Conservation (phyloP, 768 basidiomycete genomes). For the Trametes meyenii region DNA sequence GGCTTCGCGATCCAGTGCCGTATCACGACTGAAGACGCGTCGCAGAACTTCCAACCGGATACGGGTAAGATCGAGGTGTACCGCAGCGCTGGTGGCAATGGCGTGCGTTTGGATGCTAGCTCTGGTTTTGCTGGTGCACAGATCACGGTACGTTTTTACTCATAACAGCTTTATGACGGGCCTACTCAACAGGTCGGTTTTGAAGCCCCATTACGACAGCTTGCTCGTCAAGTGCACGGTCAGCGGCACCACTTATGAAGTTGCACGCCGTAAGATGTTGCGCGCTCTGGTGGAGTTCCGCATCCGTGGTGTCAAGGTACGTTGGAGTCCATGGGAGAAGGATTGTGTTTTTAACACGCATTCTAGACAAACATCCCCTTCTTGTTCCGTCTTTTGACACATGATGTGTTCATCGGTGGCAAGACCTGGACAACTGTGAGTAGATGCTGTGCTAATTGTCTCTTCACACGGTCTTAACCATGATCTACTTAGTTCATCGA, state of each 20-base stretch:
- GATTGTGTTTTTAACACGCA: neutral
- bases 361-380: conserved; percentile 96
- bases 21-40: conserved; percentile 96
- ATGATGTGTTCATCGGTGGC: conserved; percentile 93
- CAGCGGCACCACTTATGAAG: conserved; percentile 97
- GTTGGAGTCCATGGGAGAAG: conserved; percentile 2
- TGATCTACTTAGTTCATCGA: conserved; percentile 81
- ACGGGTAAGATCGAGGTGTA: conserved; percentile 99
- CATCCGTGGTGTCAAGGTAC: conserved; percentile 97
- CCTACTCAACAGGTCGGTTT: neutral
- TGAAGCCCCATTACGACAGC: conserved; percentile 95
- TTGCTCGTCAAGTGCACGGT: conserved; percentile 96
- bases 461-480: neutral
- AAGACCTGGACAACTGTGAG: conserved; percentile 96
- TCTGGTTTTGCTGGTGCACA: conserved; percentile 99
- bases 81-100: conserved; percentile 97
- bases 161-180: neutral
- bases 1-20: conserved; percentile 99
- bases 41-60: conserved; percentile 93
- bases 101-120: conserved; percentile 94
- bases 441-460: conserved; percentile 18
- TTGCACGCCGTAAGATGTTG: conserved; percentile 98
- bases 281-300: conserved; percentile 99
- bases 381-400: conserved; percentile 96
- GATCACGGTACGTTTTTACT: conserved; percentile 71